Evolutionary conservation across 768 basidiomycete species (phyloP), one percentile per base, ranked within the genome.

Genomic region (Clitopilus hobsonii): DNA sequence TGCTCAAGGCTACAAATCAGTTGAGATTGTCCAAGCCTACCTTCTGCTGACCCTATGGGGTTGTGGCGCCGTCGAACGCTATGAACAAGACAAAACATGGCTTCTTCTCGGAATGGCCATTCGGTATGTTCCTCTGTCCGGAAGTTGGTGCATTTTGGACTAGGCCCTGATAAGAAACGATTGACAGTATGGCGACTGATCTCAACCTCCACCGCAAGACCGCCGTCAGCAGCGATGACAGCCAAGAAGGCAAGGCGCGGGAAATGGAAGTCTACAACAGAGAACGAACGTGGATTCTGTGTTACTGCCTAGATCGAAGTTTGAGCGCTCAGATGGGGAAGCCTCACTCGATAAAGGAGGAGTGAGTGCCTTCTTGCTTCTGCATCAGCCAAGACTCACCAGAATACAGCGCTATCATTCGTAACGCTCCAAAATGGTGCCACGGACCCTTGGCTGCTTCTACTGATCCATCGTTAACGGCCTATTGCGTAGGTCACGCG

Each of bases 51-150:
- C 88, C 1, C 70, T 93, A 13, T 98, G 92, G 88, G 93, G 94
- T 5, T 88, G 92, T 61, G 94, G 94, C 20, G 94, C 95, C 3
- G 94, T 94, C 20, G 94, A 98, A 69, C 83, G 94, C 6, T 99
- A 93, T 64, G 96, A 99, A 66, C 93, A 96, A 62, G 96, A 99
- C 70, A 85, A 88, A 62, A 98, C 95, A 0, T 98, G 94, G 92
- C 67, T 93, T 60, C 73, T 91, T 14, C 72, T 98, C 23, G 94
- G 94, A 28, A 91, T 94, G 88, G 88, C 80, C 5, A 89, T 88
- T 59, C 78, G 89, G 87, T 86, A 56, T 6, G 23, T 13, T 18
- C 18, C 22, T 27, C 24, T 22, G 45, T 54, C 36, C 49, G 38
- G 28, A 38, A 14, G n/a, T 23, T 49, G 38, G 25, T 52, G 45